Evolutionary conservation across 2,329 filamentous ascomycete species (phyloP).

Genomic region (Colletotrichum aenigma): DNA sequence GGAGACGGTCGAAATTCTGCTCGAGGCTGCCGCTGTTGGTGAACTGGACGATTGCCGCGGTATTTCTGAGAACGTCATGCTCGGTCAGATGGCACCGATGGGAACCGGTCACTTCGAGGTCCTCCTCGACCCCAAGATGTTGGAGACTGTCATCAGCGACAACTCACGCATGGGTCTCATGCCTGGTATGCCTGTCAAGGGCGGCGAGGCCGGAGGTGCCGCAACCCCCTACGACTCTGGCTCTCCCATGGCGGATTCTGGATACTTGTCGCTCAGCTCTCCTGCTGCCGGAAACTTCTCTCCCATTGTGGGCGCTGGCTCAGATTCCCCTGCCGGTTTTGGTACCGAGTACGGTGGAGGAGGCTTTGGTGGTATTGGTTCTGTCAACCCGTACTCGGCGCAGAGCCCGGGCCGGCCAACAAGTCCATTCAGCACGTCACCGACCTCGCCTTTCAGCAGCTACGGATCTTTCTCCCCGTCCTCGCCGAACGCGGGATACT

Average conservation of each 20-base stretch:
- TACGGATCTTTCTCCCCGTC: slow-evolving; percentile 74
- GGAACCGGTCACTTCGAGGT: slow-evolving; percentile 97
- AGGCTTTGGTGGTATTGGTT: slow-evolving; percentile 51
- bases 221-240: slow-evolving; percentile 94
- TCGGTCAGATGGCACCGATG: slow-evolving; percentile 95
- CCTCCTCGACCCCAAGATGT: slow-evolving; percentile 91
- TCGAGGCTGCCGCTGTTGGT: slow-evolving; percentile 92
- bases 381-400: slow-evolving; percentile 69
- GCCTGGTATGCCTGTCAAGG: slow-evolving; percentile 79
- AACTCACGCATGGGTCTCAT: slow-evolving; percentile 86
- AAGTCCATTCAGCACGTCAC: slow-evolving; percentile 77
- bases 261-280: slow-evolving; percentile 67
- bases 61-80: slow-evolving; percentile 98
- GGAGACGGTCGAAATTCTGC: slow-evolving; percentile 96
- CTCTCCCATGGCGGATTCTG: slow-evolving; percentile 77
- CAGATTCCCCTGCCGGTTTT: slow-evolving; percentile 72
- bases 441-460: slow-evolving; percentile 66
- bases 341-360: slow-evolving; percentile 61
- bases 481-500: slow-evolving; percentile 76
- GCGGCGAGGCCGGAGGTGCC: slow-evolving; percentile 77
- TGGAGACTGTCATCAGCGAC: slow-evolving; percentile 92
- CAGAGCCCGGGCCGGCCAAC: slow-evolving; percentile 67
- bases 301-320: slow-evolving; percentile 76
- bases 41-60: slow-evolving; percentile 97
- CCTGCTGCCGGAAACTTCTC: slow-evolving; percentile 70